phyloP scores from a whole-genome alignment of 148 eudicot species.

The Camellia granthamiana region DNA sequence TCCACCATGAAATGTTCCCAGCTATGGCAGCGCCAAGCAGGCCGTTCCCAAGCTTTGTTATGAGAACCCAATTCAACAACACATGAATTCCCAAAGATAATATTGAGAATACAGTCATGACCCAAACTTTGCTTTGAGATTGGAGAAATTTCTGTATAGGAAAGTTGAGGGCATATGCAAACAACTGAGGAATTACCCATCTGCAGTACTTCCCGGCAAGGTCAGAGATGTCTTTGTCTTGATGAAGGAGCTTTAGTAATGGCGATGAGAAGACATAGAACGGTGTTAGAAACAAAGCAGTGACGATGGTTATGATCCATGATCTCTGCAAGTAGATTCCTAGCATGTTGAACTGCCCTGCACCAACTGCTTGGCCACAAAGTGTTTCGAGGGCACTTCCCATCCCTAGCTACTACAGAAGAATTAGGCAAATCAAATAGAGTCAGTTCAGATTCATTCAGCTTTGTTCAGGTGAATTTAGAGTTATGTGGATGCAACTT shows the following conservation, averaged over 20 bases:
- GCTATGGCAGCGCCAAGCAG: conserved; percentile 47
- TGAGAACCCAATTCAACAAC: conserved; percentile 32
- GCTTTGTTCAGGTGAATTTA: not conserved
- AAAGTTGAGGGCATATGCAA: conserved; percentile 38
- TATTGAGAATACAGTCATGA: conserved; percentile 28
- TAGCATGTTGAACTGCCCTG: conserved; percentile 33
- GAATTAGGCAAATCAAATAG: not conserved
- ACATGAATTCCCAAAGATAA: conserved; percentile 28
- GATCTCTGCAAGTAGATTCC: conserved; percentile 48
- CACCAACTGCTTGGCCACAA: conserved; percentile 52
- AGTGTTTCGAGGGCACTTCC: conserved; percentile 52
- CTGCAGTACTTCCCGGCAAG: conserved; percentile 30
- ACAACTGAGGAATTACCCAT: conserved; percentile 41
- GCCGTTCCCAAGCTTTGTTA: conserved; percentile 27
- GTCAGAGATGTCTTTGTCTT: conserved; percentile 32
- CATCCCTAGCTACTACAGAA: conserved; percentile 39
- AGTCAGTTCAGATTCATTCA: not conserved
- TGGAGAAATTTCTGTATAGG: conserved; percentile 46
- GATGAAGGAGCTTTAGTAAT: conserved; percentile 26
- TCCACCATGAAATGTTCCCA: conserved; percentile 45
- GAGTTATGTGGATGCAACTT: not conserved
- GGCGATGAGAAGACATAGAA: conserved; percentile 35
- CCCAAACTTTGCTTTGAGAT: conserved; percentile 38
- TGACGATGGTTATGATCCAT: conserved; percentile 29
- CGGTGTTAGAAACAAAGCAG: conserved; percentile 31